Percentiles rank a stretch among this genome's conserved stretches.
phyloP scores from a whole-genome alignment of 2,329 filamentous ascomycete species.

The Clonostachys sp. region DNA sequence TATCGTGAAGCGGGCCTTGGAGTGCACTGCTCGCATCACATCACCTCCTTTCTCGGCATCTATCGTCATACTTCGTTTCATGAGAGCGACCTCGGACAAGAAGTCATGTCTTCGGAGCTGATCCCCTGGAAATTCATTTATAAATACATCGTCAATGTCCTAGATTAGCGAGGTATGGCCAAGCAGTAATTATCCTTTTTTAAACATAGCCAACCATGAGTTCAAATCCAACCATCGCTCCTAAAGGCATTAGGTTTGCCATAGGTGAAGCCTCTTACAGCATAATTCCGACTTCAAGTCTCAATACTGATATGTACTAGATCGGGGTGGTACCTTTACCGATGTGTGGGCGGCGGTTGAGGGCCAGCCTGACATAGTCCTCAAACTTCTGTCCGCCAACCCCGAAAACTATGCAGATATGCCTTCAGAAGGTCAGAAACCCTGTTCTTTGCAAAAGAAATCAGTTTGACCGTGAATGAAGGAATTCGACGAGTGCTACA shows the following conservation, averaged over 20 bases:
- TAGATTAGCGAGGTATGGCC: no score
- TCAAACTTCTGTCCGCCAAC: slow-evolving; percentile 1
- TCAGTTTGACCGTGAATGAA: slow-evolving; percentile 9
- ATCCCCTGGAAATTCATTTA: no score
- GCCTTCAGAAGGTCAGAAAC: slow-evolving; percentile 56
- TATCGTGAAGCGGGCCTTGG: no score
- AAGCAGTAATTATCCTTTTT: no score
- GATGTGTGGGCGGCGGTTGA: slow-evolving; percentile 5
- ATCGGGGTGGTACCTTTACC: slow-evolving; percentile 19
- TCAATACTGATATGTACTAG: not conserved
- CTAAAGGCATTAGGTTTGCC: slow-evolving; percentile 15
- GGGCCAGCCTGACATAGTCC: slow-evolving; percentile 33
- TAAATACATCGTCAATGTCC: no score
- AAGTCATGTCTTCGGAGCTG: no score
- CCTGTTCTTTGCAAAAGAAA: slow-evolving; percentile 11
- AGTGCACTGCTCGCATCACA: no score
- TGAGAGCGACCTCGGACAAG: no score
- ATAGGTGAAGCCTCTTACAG: slow-evolving; percentile 3
- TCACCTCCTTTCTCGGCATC: no score
- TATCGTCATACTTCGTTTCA: no score
- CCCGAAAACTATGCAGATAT: slow-evolving; percentile 57
- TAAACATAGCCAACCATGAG: not conserved
- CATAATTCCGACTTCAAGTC: not conserved
- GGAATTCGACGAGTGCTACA: slow-evolving; percentile 36
- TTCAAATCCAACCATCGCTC: not conserved